Conservation (phyloP, 192 early-diverging fungal species). For the Geranomyces michiganensis region DNA sequence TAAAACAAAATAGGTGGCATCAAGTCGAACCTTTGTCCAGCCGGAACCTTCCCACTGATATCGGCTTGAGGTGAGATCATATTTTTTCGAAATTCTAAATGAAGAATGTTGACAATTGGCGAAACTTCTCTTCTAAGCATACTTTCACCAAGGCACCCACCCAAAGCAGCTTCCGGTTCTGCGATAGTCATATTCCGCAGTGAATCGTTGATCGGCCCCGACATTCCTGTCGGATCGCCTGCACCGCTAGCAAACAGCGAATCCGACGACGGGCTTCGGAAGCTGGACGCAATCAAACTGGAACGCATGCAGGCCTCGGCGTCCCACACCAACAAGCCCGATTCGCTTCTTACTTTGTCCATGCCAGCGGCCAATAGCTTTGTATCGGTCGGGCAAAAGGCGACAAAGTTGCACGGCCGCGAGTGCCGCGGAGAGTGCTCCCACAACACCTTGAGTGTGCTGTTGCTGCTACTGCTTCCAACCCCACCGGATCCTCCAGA, state of each 20-base stretch:
- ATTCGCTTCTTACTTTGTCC: slow-evolving; percentile 75
- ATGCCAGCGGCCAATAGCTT: slow-evolving; percentile 68
- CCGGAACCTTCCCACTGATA: not conserved
- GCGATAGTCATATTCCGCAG: not conserved
- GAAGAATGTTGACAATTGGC: not conserved
- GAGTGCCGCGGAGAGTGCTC: slow-evolving; percentile 54
- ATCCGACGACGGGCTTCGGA: slow-evolving; percentile 5
- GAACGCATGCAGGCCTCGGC: slow-evolving; percentile 51
- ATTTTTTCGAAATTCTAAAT: not conserved
- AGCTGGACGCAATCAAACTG: not conserved
- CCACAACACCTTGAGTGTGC: slow-evolving; percentile 24
- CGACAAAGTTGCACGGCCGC: slow-evolving; percentile 71
- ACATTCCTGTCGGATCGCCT: not conserved
- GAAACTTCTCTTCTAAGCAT: too few species aligned
- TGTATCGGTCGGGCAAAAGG: slow-evolving; percentile 67
- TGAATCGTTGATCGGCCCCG: not conserved
- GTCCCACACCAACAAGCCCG: slow-evolving; percentile 77
- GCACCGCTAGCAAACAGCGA: slow-evolving; percentile 1
- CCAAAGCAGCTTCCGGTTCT: slow-evolving; percentile 14
- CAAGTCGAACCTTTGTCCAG: not conserved
- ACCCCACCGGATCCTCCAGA: not conserved
- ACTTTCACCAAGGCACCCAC: slow-evolving; percentile 17
- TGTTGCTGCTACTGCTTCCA: not conserved
- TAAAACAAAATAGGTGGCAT: not conserved
- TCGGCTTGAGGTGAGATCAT: not conserved